Evolutionary conservation across 768 basidiomycete species (phyloP).

Genomic region (Serendipita indica): DNA sequence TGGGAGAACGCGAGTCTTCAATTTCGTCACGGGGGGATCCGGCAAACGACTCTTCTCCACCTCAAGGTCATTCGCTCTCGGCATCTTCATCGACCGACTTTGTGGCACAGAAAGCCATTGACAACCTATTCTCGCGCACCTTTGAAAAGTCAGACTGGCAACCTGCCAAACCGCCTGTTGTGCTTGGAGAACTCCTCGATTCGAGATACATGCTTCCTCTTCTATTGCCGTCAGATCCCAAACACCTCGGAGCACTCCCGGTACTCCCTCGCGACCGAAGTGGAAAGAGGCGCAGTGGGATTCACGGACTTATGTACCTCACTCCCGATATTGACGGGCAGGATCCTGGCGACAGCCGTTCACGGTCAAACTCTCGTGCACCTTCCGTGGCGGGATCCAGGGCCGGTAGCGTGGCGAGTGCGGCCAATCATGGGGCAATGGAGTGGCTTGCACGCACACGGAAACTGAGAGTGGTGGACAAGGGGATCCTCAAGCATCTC

Average conservation of each 20-base stretch:
- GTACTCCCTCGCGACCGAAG: constrained; percentile 21
- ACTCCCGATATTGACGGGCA: constrained; percentile 7
- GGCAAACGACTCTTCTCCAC: constrained; percentile 21
- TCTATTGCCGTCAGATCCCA: constrained; percentile 66
- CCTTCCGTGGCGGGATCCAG: constrained; percentile 9
- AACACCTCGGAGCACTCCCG: constrained; percentile 57
- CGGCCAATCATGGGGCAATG: constrained; percentile 10
- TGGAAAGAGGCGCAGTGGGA: neutral
- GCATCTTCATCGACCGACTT: constrained; percentile 22
- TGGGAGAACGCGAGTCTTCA: constrained; percentile 46
- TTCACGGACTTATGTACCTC: neutral
- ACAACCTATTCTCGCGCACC: constrained; percentile 60
- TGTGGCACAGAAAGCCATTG: constrained; percentile 43
- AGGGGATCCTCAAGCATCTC: neutral
- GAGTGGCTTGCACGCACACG: constrained; percentile 10
- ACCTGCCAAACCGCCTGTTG: constrained; percentile 61
- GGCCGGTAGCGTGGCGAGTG: constrained; percentile 10
- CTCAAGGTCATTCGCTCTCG: constrained; percentile 15
- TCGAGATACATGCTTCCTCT: constrained; percentile 87
- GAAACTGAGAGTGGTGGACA: constrained; percentile 8
- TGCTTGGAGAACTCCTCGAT: constrained; percentile 81
- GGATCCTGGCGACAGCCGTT: constrained; percentile 8
- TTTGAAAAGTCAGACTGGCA: constrained; percentile 59
- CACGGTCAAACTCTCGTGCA: constrained; percentile 9
- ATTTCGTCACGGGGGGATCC: constrained; percentile 32